phyloP scores from a whole-genome alignment of 2,329 filamentous ascomycete species.

The Gliomastix tumulicola region DNA sequence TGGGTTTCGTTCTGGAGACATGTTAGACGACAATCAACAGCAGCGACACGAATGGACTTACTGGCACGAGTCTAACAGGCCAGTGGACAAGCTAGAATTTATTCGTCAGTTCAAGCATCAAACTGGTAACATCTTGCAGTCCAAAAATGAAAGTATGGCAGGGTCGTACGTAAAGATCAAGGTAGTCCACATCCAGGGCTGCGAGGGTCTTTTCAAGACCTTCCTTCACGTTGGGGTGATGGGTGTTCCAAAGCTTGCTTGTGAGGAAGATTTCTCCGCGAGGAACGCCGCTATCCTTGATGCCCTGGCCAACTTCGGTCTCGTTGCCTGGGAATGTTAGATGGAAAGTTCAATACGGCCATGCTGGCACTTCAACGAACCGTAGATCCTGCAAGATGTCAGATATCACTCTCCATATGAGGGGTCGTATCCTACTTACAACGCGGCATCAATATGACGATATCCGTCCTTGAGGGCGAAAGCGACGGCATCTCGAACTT shows the following conservation, averaged over 20 bases:
- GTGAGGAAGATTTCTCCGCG: constrained; percentile 43
- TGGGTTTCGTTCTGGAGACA: neutral
- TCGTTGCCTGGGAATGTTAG: constrained; percentile 27
- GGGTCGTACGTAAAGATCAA: constrained; percentile 33
- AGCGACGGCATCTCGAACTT: constrained; percentile 2
- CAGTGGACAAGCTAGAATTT: neutral
- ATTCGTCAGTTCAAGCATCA: neutral
- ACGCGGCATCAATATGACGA: constrained; percentile 34
- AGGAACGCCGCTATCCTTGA: constrained; percentile 27
- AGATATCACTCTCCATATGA: constrained; percentile 13
- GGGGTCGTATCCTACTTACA: neutral
- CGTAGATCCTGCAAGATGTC: neutral
- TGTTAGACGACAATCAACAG: no score
- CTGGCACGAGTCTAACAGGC: neutral
- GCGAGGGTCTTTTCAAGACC: constrained; percentile 38
- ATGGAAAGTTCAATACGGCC: no score
- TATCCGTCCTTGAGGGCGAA: constrained; percentile 32
- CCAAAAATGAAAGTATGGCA: neutral
- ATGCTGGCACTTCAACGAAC: no score
- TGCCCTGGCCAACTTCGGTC: constrained; percentile 29
- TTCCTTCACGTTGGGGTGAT: constrained; percentile 38
- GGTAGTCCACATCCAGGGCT: constrained; percentile 39
- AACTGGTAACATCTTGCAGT: no score
- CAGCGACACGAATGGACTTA: neutral
- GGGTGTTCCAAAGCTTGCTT: constrained; percentile 56